Percentiles rank a stretch among this genome's conserved stretches.
Conservation (phyloP, 257 asterid species). For the Solanum bulbocastanum region DNA sequence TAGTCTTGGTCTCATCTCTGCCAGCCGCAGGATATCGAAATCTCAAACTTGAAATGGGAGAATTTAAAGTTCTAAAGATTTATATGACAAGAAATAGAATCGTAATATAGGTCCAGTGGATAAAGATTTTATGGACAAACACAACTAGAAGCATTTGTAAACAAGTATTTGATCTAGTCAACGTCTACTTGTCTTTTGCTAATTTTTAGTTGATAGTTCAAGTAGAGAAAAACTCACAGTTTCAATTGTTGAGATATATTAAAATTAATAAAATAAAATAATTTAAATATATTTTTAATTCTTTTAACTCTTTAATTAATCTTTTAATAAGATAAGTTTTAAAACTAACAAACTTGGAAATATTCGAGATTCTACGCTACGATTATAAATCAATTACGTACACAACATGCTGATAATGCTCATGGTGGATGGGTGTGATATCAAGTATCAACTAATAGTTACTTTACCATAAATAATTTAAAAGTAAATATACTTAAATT, state of each 20-base stretch:
- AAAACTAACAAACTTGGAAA: neutral
- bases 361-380: neutral
- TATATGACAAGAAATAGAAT: neutral
- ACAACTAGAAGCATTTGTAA: too few species aligned
- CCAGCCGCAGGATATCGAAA: neutral
- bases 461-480: neutral
- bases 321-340: neutral
- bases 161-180: neutral
- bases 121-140: neutral
- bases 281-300: too few species aligned
- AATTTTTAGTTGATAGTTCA: too few species aligned
- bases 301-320: neutral
- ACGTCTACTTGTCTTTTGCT: neutral
- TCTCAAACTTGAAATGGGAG: too few species aligned
- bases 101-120: neutral
- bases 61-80: too few species aligned
- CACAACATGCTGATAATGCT: neutral
- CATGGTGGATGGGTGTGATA: neutral
- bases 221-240: neutral
- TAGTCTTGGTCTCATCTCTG: neutral
- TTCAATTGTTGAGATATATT: neutral
- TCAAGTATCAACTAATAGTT: neutral
- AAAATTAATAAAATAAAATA: too few species aligned
- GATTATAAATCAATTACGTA: neutral
- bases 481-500: neutral